Conservation (phyloP, 2,329 filamentous ascomycete species). For the Colletotrichum spaethianum region DNA sequence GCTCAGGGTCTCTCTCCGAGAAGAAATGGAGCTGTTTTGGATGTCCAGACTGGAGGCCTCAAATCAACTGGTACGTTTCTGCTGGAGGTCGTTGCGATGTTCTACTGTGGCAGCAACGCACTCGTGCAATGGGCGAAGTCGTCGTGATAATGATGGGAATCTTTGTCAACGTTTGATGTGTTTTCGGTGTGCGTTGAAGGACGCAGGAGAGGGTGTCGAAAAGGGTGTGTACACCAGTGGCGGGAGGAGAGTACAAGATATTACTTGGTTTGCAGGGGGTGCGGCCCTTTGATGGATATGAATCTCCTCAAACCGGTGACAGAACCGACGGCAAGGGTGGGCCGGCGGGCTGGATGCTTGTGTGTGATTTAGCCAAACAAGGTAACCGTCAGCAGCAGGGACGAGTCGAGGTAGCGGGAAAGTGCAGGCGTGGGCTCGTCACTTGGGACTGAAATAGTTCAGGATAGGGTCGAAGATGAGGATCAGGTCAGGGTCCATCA, state of each 20-base stretch:
- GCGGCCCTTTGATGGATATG: conserved; percentile 12
- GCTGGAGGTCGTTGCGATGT: conserved; percentile 7
- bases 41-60: conserved; percentile 13
- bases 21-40: conserved; percentile 34
- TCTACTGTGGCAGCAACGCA: neutral
- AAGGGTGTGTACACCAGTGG: conserved; percentile 8
- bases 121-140: neutral
- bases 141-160: conserved; percentile 5
- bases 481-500: conserved; percentile 13
- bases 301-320: conserved; percentile 32
- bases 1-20: conserved; percentile 32
- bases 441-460: neutral
- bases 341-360: neutral
- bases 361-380: conserved; percentile 13
- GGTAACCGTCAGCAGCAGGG: conserved; percentile 16
- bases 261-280: conserved; percentile 30
- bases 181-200: conserved; percentile 4
- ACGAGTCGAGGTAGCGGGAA: conserved; percentile 11
- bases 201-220: conserved; percentile 10
- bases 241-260: conserved; percentile 34
- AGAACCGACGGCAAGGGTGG: conserved; percentile 35
- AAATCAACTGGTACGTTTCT: conserved; percentile 18
- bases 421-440: neutral
- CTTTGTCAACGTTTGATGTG: neutral
- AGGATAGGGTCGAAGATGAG: neutral